A percentile compares a stretch with the other conserved stretches of the same genome.
Evolutionary conservation across 345 rosid species (phyloP).

Genomic region (Eucalyptus cloeziana): DNA sequence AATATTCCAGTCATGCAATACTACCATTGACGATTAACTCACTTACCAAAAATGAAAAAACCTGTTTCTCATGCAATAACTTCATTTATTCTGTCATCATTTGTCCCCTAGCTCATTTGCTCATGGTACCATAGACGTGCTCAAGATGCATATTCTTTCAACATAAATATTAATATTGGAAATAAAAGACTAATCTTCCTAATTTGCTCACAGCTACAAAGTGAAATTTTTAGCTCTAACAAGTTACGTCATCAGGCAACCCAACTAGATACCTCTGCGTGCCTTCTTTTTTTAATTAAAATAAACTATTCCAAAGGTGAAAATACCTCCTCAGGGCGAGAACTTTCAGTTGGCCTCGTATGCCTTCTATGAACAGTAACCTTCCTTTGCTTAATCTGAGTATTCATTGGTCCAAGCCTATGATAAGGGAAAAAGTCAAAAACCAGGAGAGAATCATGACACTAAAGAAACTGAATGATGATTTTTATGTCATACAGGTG

Average conservation of each 20-base stretch:
- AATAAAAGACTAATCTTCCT: neutral
- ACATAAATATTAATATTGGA: neutral
- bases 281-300: neutral
- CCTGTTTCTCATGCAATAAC: neutral
- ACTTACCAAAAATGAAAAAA: neutral
- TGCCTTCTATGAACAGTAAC: slow-evolving; percentile 25
- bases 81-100: neutral
- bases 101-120: neutral
- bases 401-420: slow-evolving; percentile 92
- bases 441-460: neutral
- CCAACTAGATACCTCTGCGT: neutral
- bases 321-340: slow-evolving; percentile 70
- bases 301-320: neutral
- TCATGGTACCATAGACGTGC: neutral
- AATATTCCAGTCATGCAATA: neutral
- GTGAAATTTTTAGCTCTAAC: neutral
- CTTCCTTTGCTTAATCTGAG: slow-evolving; percentile 65
- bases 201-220: neutral
- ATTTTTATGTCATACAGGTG: neutral
- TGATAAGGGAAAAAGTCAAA: neutral
- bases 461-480: neutral
- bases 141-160: neutral
- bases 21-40: neutral
- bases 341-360: slow-evolving; percentile 35
- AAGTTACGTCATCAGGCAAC: neutral